A percentile compares a stretch with the other conserved stretches of the same genome.
phyloP scores from a whole-genome alignment of 768 basidiomycete species.

The Suillus decipiens region DNA sequence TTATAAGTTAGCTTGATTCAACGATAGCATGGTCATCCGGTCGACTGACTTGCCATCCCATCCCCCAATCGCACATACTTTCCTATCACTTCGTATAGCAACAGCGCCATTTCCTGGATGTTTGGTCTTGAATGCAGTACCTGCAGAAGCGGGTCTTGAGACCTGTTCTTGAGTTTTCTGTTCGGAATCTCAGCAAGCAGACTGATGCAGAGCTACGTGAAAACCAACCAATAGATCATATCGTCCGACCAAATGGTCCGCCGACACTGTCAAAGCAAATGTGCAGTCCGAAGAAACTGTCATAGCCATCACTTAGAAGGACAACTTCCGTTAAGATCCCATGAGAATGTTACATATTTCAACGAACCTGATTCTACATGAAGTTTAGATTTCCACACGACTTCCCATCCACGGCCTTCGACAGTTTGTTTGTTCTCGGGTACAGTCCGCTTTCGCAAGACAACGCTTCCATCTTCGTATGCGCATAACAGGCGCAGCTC shows the following conservation, averaged over 20 bases:
- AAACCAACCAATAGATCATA: conserved; percentile 57
- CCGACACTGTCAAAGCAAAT: conserved; percentile 80
- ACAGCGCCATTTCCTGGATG: conserved; percentile 79
- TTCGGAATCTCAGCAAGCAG: background rate
- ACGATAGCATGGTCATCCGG: background rate
- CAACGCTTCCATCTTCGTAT: conserved; percentile 90
- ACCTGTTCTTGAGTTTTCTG: conserved; percentile 17
- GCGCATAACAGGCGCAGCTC: conserved; percentile 68
- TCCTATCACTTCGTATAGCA: conserved; percentile 73
- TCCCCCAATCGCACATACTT: conserved; percentile 84
- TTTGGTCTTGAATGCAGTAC: conserved; percentile 57
- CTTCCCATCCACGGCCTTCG: conserved; percentile 74
- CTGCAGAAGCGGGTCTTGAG: conserved; percentile 22
- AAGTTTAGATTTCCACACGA: conserved; percentile 62
- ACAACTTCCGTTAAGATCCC: background rate
- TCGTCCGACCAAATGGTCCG: conserved; percentile 74
- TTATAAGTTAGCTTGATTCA: background rate
- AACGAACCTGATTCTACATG: conserved; percentile 74
- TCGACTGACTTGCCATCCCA: conserved; percentile 88
- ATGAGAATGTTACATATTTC: background rate
- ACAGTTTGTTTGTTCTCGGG: conserved; percentile 44
- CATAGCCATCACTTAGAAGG: conserved; percentile 40
- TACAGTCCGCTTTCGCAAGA: conserved; percentile 53
- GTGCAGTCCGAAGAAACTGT: conserved; percentile 56
- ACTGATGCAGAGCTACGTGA: conserved; percentile 7